Percentiles rank a stretch among this genome's conserved stretches.
Evolutionary conservation across 2,329 filamentous ascomycete genomes (phyloP).

Genomic region (Chaetothyriales sp.): DNA sequence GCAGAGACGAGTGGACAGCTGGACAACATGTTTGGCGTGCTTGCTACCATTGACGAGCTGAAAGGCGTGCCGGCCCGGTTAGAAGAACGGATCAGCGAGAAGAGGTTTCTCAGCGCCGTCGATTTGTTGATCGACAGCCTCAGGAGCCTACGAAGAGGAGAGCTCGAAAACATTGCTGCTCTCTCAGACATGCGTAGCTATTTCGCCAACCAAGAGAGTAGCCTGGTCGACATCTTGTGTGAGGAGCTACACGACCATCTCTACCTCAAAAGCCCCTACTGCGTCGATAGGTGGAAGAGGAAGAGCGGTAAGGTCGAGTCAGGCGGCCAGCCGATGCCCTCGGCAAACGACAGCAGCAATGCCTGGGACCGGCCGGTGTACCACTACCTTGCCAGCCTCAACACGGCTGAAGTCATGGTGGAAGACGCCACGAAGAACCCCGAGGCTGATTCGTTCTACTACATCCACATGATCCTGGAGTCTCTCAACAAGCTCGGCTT

Average conservation of each 20-base stretch:
- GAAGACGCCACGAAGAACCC: constrained; percentile 90
- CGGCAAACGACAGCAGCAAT: constrained; percentile 17
- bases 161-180: constrained; percentile 82
- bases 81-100: constrained; percentile 89
- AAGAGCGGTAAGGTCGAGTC: constrained; percentile 31
- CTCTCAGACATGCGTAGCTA: constrained; percentile 76
- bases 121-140: constrained; percentile 81
- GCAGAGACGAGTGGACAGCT: constrained; percentile 80
- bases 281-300: constrained; percentile 85
- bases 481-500: constrained; percentile 78
- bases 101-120: constrained; percentile 83
- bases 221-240: constrained; percentile 86
- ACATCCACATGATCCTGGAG: constrained; percentile 77
- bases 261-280: constrained; percentile 95
- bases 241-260: constrained; percentile 95
- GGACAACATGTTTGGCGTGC: constrained; percentile 71
- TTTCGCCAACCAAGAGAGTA: constrained; percentile 81
- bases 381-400: constrained; percentile 43
- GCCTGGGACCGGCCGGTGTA: constrained; percentile 43
- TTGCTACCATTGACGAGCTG: constrained; percentile 75
- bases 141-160: constrained; percentile 68
- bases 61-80: constrained; percentile 81
- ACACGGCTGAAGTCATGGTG: constrained; percentile 44
- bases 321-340: background rate
- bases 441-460: constrained; percentile 89